Evolutionary conservation across 139 green algal genomes (phyloP).

Genomic region (Ettlia oleoabundans): DNA sequence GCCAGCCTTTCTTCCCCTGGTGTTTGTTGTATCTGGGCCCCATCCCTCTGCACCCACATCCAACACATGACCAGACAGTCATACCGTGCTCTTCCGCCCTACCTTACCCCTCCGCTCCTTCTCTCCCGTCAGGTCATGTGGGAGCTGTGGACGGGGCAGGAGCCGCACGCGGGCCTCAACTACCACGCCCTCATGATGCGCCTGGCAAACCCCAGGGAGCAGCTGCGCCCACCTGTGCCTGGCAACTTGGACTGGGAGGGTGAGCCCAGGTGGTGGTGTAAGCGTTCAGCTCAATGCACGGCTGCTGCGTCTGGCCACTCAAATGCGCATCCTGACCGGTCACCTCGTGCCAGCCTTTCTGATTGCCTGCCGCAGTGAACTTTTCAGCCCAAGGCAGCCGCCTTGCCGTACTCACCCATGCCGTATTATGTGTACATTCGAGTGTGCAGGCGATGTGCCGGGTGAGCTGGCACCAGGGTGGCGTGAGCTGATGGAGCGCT

Average conservation of each 20-base stretch:
- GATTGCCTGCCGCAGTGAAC: background rate
- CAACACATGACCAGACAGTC: too few relatives aligned
- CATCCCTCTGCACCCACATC: too few relatives aligned
- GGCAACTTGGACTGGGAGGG: conserved; percentile 71
- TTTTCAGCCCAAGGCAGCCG: background rate
- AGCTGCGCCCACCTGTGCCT: conserved; percentile 67
- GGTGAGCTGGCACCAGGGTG: conserved; percentile 66
- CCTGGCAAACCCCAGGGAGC: conserved; percentile 54
- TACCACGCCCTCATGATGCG: conserved; percentile 84
- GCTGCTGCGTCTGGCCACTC: background rate
- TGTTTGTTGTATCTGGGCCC: background rate
- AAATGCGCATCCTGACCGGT: too few relatives aligned
- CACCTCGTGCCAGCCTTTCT: background rate
- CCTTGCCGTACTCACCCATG: too few relatives aligned
- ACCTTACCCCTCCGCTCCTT: background rate
- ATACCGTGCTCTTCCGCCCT: background rate
- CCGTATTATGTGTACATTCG: background rate
- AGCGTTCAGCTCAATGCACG: background rate
- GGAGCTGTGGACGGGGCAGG: conserved; percentile 73
- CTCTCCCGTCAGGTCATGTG: conserved; percentile 58
- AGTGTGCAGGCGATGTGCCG: conserved; percentile 8
- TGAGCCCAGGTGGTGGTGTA: background rate
- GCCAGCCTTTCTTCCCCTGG: background rate
- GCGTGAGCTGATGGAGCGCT: conserved; percentile 60
- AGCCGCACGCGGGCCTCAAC: conserved; percentile 67